Base-by-base conservation (phyloP, 169 alveolate species). In the Eimeria falciformis region DNA sequence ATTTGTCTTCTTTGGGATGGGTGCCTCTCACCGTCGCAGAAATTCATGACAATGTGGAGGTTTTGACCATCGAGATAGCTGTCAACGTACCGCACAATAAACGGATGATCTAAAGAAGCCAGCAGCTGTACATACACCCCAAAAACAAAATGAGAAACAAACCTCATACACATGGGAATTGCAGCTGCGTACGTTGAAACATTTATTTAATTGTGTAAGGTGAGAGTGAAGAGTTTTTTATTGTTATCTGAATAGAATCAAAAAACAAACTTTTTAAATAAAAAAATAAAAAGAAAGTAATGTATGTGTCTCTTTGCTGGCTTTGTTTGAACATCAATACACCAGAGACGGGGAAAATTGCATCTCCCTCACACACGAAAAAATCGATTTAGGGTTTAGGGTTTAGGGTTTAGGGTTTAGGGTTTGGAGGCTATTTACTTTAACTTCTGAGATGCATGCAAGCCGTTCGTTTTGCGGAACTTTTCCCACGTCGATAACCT, bases 71-170 rank as follows among this genome's bases (percentile, higher is more conserved):
- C 98, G 94, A 98, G 95, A 87, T 97, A 98, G 29, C 98, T 96
- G 93, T 98, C 99, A 68, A 97, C 92, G 89, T 97, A 98, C n/a
- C 98, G 94, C 40, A 98, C 97, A 82, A 98, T 97, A 91, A 96
- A 97, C 5, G 99, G 99, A 92, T 98, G 99, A 55, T 97, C 95
- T 95, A 98, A 94, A 2, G 97, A 96, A 71, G 97, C 96, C 37
- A 98, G 93, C 3, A 98, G 96, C 96, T 96, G 96, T n/a, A 25
- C 4, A 9, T 47, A 56, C 96, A 56, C 75, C 68, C 37, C 78
- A 58, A 18, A 9, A 3, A 6, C 23, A 2, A 3, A 23, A 5
- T 23, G 58, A n/a, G 40, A 47, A 40, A 87, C 5, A 25, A 23
- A 50, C 18, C 2, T 2, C 2, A n/a, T 40, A 27, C 46, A 66